Base-by-base conservation (phyloP, 75 land plant genomes). In the Cunninghamia lanceolata region DNA sequence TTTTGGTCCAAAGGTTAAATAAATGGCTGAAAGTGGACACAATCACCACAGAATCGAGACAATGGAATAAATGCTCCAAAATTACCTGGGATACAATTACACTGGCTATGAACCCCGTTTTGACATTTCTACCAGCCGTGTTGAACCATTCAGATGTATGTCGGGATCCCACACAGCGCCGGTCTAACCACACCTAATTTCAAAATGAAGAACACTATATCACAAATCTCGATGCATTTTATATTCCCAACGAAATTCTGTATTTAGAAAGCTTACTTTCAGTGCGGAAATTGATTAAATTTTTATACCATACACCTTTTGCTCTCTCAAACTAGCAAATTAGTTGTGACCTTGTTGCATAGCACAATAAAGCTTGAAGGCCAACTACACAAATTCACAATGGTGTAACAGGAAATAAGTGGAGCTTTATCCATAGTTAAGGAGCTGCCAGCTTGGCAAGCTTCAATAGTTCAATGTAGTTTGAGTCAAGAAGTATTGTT, bases 61-160 rank as follows among this genome's bases (percentile, higher is more conserved):
- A 30, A 52, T 80, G 17, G 25, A 83, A 46, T 32, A 17, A 83
- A 50, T 47, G 82, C 25, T 42, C n/a, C 3, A 40, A 11, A 68
- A 40, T 19, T 79, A 96, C 99, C 99, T 98, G 99, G 1, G 99
- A 98, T 19, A 98, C 99, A 76, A 98, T 95, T 80, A 98, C 99
- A 87, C 99, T 98, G 42, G 97, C 98, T 82, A 98, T 98, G 19
- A 98, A 92, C 28, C 99, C 99, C 7, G 97, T 96, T 83, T 98
- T 98, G 47, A 98, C 95, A 84, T 88, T 96, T 74, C 99, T 88
- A 36, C 99, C 98, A 21, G 99, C 99, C 13, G 99, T 98, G 86
- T 98, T 98, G 89, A 98, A 98, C 99, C 99, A 98, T 87, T 98
- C 99, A 2, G 99, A 98, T 42, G 95, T 96, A 84, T 98, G 99